Percentiles rank a stretch among this genome's conserved stretches.
Evolutionary conservation across 139 green algal species (phyloP).

Genomic region (Mychonastes homosphaera): DNA sequence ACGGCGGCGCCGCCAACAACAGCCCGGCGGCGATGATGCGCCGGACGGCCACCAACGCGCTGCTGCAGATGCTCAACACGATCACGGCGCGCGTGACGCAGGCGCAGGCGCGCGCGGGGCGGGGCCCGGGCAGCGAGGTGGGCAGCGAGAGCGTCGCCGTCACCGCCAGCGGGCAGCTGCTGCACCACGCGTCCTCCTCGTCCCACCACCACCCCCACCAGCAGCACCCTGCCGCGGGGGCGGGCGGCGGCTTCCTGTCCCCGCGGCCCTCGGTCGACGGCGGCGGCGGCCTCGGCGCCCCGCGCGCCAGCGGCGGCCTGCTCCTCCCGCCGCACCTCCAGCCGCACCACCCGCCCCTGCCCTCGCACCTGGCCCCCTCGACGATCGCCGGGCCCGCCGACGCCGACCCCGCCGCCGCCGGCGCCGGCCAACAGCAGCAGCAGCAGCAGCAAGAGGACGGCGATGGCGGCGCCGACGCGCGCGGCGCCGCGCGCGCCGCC

Average conservation of each 20-base stretch:
- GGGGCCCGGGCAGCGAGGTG: slow-evolving; percentile 8
- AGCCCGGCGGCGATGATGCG: too few relatives aligned
- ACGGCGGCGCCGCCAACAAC: slow-evolving; percentile 48
- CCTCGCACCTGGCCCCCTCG: not conserved
- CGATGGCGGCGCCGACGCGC: not conserved
- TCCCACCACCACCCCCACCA: not conserved
- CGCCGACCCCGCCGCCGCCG: not conserved
- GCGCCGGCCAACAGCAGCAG: slow-evolving; percentile 9
- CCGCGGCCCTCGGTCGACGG: not conserved
- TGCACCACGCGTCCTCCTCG: too few relatives aligned
- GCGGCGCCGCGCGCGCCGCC: slow-evolving; percentile 14
- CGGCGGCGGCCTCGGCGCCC: not conserved
- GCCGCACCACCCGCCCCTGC: not conserved
- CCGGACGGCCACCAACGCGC: slow-evolving; percentile 62
- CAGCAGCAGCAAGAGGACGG: slow-evolving; percentile 7
- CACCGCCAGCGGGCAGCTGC: too few relatives aligned
- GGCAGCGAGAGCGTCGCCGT: slow-evolving; percentile 16
- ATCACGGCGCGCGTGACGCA: slow-evolving; percentile 63
- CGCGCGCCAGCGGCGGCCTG: not conserved
- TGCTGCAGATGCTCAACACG: slow-evolving; percentile 84
- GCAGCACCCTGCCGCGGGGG: not conserved
- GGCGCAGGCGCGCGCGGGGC: slow-evolving; percentile 24
- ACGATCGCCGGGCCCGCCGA: not conserved
- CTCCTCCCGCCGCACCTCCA: not conserved
- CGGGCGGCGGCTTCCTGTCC: not conserved